Evolutionary conservation across 176 grass and related monocot species (phyloP).

Genomic region (Phoenix roebelenii): DNA sequence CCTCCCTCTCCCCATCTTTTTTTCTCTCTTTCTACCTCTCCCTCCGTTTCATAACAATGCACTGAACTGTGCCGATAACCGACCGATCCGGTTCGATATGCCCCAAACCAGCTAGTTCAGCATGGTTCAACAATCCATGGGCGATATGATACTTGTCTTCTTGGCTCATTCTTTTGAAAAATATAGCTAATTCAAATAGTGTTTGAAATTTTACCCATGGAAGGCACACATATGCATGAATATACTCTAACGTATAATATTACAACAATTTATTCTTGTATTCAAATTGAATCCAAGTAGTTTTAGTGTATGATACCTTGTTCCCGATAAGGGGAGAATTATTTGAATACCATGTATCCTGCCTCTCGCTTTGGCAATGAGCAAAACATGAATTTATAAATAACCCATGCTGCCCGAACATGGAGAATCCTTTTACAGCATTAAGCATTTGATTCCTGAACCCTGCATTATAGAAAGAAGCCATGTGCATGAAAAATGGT

Average conservation of each 20-base stretch:
- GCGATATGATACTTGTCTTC: no score
- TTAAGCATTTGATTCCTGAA: conserved; percentile 91
- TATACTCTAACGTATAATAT: not conserved
- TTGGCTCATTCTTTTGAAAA: no score
- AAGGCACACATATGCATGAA: not conserved
- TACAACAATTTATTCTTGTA: not conserved
- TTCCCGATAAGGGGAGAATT: conserved; percentile 68
- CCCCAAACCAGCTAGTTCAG: no score
- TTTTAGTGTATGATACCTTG: conserved; percentile 48
- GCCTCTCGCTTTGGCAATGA: conserved; percentile 92
- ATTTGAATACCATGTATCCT: conserved; percentile 69
- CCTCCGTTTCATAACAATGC: no score
- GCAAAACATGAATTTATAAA: conserved; percentile 98
- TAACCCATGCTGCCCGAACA: conserved; percentile 50
- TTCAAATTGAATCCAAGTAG: not conserved
- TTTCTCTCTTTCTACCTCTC: no score
- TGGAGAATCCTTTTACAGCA: conserved; percentile 53
- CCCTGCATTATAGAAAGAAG: conserved; percentile 28
- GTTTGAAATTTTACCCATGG: no score
- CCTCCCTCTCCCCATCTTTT: no score
- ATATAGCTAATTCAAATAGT: no score
- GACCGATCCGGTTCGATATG: no score
- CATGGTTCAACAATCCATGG: no score
- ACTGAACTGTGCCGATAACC: no score
- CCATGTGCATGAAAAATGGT: no score